A percentile compares a stretch with the other conserved stretches of the same genome.
Evolutionary conservation across 192 early-diverging fungal species (phyloP).

Genomic region (Tieghemiomyces parasiticus): DNA sequence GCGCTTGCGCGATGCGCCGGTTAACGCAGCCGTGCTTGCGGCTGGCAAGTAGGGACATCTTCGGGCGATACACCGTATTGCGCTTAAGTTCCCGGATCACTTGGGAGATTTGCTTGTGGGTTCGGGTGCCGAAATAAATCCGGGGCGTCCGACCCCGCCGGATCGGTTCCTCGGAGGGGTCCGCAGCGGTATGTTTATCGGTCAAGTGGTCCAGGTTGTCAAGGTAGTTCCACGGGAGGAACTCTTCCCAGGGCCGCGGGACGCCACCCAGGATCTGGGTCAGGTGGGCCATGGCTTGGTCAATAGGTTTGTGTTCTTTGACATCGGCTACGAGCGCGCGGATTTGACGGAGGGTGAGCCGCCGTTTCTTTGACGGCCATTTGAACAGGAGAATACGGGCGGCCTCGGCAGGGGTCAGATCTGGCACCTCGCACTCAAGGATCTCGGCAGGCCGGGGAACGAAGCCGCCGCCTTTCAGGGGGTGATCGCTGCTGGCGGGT

Average conservation of each 20-base stretch:
- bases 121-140: slow-evolving; percentile 38
- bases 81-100: slow-evolving; percentile 32
- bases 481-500: not conserved
- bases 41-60: slow-evolving; percentile 32
- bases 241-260: not conserved
- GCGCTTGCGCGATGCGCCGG: slow-evolving; percentile 13
- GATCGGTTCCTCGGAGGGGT: not conserved
- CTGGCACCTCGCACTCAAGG: not conserved
- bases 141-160: not conserved
- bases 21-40: slow-evolving; percentile 36
- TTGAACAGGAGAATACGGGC: not conserved
- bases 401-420: not conserved
- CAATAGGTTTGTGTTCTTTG: not conserved
- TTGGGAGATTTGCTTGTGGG: slow-evolving; percentile 43
- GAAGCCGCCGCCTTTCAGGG: not conserved
- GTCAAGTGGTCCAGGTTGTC: not conserved
- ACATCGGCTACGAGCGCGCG: not conserved
- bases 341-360: not conserved
- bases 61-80: slow-evolving; percentile 36
- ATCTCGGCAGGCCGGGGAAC: not conserved
- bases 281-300: not conserved
- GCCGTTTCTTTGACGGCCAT: not conserved
- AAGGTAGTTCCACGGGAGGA: not conserved
- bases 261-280: not conserved
- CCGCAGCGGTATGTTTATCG: not conserved